Percentiles rank a stretch among this genome's conserved stretches.
Conservation (phyloP, 2,329 filamentous ascomycete genomes). For the Pyricularia pennisetigena region DNA sequence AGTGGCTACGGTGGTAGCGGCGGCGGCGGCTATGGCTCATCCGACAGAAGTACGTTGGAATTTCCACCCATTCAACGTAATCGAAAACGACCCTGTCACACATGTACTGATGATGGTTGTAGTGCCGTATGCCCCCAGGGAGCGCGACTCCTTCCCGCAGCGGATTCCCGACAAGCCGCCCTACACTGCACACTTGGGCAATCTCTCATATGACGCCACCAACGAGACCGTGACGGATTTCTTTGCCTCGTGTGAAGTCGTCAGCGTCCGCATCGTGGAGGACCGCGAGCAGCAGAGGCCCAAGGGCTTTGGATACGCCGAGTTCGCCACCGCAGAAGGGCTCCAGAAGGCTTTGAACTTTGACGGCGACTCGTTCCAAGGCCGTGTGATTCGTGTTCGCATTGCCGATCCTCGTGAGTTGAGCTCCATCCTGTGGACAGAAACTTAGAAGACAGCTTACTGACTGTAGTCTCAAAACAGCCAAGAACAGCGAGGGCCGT, state of each 20-base stretch:
- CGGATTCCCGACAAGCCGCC: conserved; percentile 80
- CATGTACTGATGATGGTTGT: conserved; percentile 24
- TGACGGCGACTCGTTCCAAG: conserved; percentile 75
- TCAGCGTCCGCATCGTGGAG: conserved; percentile 91
- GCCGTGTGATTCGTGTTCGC: conserved; percentile 84
- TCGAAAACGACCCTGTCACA: conserved; percentile 5
- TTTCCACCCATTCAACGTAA: not conserved
- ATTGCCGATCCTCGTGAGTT: conserved; percentile 93
- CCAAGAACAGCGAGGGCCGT: conserved; percentile 65
- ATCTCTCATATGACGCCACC: conserved; percentile 91
- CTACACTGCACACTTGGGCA: conserved; percentile 91
- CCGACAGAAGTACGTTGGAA: conserved; percentile 8
- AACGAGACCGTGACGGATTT: conserved; percentile 75
- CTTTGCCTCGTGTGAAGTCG: conserved; percentile 75
- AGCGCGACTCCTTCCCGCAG: conserved; percentile 57
- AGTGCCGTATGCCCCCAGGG: conserved; percentile 40
- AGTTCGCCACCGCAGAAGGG: conserved; percentile 80
- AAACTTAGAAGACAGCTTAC: not conserved
- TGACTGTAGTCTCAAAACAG: conserved; percentile 33
- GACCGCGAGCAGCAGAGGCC: conserved; percentile 89
- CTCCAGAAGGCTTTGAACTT: conserved; percentile 83
- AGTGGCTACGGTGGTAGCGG: conserved; percentile 16
- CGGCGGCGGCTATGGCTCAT: conserved; percentile 14
- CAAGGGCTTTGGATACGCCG: conserved; percentile 97
- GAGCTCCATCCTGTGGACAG: not conserved